Evolutionary conservation across 1,284 basidiomycete genomes (phyloP), one percentile per base, ranked within the genome.

Genomic region (Pseudozyma thailandica): DNA sequence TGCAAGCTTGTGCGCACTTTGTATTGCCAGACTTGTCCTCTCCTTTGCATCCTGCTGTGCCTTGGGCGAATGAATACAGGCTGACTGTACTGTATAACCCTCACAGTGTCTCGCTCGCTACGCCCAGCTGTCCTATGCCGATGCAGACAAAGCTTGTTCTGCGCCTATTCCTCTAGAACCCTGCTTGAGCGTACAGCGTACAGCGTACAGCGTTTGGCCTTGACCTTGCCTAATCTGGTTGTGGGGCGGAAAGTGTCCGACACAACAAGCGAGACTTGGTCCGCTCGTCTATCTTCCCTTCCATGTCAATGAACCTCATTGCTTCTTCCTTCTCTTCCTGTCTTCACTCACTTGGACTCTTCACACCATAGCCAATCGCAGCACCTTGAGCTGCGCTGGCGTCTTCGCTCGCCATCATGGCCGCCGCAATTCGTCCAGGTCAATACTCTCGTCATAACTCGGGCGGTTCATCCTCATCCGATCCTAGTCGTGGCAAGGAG

Each of bases 381-480:
- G 25, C 42, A 54, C 30, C 38, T 23, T 9, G 13, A 30, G 25
- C 50, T 35, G 47, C 30, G 21, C 38, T 37, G 48, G 62, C 55
- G 35, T 27, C 15, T 46, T 42, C 23, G 45, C 44, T 48, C 39
- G 52, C 45, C 50, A 49, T 15, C 27, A 66, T 66, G 63, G 57
- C 57, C 44, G 41, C 52, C 50, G 63, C 49, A 16, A 46, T 33
- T 18, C 55, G 55, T 38, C 70, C 70, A 1, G 70, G 70, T 21
- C 70, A 64, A 43, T 72, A 72, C 47, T 72, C 70, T 18, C 55
- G 70, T 20, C 61, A 72, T 20, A 45, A 53, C 30, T 51, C 52
- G n/a, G 48, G 25, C 26, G 44, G 38, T 21, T 37, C 58, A n/a
- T 50, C 37, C 26, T 26, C 26, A 2, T 48, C 56, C 6, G 38